Base-by-base conservation (phyloP, 208 protist genomes). In the Trypanosoma cruzi region DNA sequence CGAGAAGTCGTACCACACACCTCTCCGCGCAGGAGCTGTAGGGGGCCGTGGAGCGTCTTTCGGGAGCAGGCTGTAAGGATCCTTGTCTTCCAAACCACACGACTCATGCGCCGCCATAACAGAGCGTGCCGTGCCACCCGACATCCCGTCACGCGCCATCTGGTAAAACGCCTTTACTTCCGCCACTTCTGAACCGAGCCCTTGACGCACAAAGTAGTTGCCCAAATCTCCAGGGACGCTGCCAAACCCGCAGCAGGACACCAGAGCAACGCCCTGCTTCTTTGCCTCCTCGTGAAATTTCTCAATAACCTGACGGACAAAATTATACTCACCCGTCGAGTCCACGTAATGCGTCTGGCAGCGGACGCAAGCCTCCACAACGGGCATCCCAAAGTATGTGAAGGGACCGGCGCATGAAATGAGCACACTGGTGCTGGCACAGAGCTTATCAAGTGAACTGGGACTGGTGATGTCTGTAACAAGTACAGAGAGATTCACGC, bases 201-300 rank as follows among this genome's bases (percentile, higher is more conserved):
- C 64, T 22, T 71, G 79, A 71, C 86, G 80, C 24, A 90, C 65
- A 36, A 90, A 60, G 64, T 86, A 94, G 76, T 93, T 93, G 50
- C 88, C 89, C n/a, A 97, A 29, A 73, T 98, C 93, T 8, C 79
- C 71, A 10, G 93, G 93, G 18, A 97, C 82, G 44, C 78, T 86
- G 74, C 97, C 95, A 71, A 96, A 97, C 31, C 88, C 95, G 81
- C 89, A 96, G 66, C 80, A 90, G 42, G 82, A 78, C 52, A 94
- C 82, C 32, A 98, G 44, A 37, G 69, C 68, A 42, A 97, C 75
- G 44, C 79, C 75, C 42, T 85, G 81, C 52, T 75, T 46, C 50
- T 36, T 74, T 18, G 95, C 93, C 52, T 73, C 72, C n/a, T 86
- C 79, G 71, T 96, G 73, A 73, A 87, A 88, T 52, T 73, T 64